Evolutionary conservation across 441 rosid genomes (phyloP).

Genomic region (Pelargonium fulgidum): DNA sequence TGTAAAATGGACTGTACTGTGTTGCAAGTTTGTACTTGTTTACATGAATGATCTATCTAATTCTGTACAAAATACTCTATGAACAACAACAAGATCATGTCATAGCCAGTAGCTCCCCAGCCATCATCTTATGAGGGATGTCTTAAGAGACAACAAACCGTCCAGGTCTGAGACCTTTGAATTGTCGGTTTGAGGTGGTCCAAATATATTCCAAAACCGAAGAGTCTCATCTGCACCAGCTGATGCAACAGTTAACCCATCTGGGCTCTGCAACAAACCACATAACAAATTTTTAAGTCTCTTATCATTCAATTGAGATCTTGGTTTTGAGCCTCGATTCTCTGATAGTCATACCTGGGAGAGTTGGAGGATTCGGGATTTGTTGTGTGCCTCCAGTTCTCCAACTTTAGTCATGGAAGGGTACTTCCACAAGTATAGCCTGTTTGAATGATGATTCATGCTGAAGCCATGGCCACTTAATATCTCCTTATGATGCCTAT

Average conservation of each 20-base stretch:
- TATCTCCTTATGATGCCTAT: slow-evolving; percentile 52
- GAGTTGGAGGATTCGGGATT: slow-evolving; percentile 35
- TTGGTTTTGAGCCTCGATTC: not conserved
- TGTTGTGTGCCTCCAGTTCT: slow-evolving; percentile 24
- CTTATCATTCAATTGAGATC: no score
- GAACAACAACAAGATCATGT: no score
- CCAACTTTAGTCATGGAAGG: slow-evolving; percentile 43
- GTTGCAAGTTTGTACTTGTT: no score
- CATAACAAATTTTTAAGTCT: no score
- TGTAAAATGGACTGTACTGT: no score
- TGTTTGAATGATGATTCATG: slow-evolving; percentile 21
- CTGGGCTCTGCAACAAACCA: slow-evolving; percentile 27
- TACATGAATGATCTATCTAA: no score
- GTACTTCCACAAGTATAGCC: slow-evolving; percentile 46
- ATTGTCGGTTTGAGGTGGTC: slow-evolving; percentile 29
- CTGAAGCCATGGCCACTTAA: slow-evolving; percentile 51
- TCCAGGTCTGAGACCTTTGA: slow-evolving; percentile 30
- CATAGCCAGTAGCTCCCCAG: no score
- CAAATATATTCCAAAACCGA: slow-evolving; percentile 48
- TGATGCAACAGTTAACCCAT: slow-evolving; percentile 45
- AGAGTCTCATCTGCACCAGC: slow-evolving; percentile 47
- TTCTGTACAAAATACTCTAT: no score
- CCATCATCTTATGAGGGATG: no score
- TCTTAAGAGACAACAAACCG: slow-evolving; percentile 36
- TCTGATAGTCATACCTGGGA: slow-evolving; percentile 32